Evolutionary conservation across 352 stramenopile genomes (phyloP).

Genomic region (Elongisporangium anandrum): DNA sequence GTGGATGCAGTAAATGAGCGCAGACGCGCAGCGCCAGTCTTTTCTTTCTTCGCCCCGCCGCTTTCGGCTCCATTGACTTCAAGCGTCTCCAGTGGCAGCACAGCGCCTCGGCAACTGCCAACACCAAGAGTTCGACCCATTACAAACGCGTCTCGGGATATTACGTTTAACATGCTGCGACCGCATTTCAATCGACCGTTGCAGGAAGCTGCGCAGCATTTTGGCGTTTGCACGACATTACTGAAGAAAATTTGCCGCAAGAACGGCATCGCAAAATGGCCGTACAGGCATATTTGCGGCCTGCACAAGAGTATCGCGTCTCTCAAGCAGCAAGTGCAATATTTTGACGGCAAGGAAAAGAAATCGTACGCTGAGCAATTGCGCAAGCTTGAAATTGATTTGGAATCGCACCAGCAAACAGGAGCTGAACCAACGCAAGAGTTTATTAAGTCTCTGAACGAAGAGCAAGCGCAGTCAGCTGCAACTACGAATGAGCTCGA

Average conservation of each 20-base stretch:
- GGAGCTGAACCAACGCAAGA: slow-evolving; percentile 30
- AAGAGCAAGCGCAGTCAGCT: slow-evolving; percentile 3
- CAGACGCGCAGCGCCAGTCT: not conserved
- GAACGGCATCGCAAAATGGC: slow-evolving; percentile 60
- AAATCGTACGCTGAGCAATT: slow-evolving; percentile 43
- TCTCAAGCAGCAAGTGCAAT: slow-evolving; percentile 56
- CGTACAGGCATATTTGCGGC: slow-evolving; percentile 49
- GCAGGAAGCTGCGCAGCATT: slow-evolving; percentile 42
- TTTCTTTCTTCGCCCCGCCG: not conserved
- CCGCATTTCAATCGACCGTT: slow-evolving; percentile 54
- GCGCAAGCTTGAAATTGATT: slow-evolving; percentile 29
- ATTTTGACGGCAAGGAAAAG: slow-evolving; percentile 57
- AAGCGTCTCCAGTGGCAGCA: not conserved
- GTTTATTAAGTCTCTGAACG: slow-evolving; percentile 14
- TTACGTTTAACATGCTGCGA: slow-evolving; percentile 53
- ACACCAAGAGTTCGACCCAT: slow-evolving; percentile 20
- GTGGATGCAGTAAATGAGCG: not conserved
- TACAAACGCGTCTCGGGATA: slow-evolving; percentile 39
- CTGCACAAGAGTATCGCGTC: slow-evolving; percentile 55
- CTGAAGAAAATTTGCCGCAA: slow-evolving; percentile 69
- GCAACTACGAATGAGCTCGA: not conserved
- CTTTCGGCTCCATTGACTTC: not conserved
- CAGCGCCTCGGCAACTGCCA: not conserved
- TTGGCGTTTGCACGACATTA: slow-evolving; percentile 59
- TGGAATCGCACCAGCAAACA: slow-evolving; percentile 41